Conservation (phyloP, 257 asterid genomes). For the Fraxinus pennsylvanica region DNA sequence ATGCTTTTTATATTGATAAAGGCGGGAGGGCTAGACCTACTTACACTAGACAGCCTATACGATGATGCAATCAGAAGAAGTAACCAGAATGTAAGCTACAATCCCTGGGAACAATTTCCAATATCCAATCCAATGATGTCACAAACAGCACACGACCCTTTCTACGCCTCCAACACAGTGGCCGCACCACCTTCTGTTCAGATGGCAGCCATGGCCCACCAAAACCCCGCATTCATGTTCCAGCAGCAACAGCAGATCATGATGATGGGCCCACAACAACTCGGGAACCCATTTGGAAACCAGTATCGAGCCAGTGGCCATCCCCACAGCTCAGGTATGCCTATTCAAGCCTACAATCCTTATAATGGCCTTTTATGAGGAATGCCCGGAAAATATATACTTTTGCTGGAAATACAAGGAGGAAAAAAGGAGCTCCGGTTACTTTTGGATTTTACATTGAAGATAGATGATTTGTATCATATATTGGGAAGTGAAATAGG, state of each 20-base stretch:
- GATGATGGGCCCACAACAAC: constrained; percentile 50
- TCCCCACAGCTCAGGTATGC: constrained; percentile 50
- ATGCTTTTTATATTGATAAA: constrained; percentile 27
- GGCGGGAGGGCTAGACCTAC: constrained; percentile 94
- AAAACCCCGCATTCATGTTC: constrained; percentile 52
- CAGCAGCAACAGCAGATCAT: constrained; percentile 47
- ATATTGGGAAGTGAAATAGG: constrained; percentile 36
- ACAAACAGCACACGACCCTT: constrained; percentile 58
- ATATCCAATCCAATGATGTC: constrained; percentile 43
- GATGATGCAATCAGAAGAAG: constrained; percentile 87
- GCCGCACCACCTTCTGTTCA: constrained; percentile 73
- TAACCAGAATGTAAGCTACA: constrained; percentile 73
- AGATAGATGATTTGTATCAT: constrained; percentile 31
- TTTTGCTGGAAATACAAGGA: constrained; percentile 16
- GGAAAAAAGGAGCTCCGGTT: not conserved
- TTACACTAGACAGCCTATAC: constrained; percentile 86
- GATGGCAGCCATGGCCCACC: constrained; percentile 70
- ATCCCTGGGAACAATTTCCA: constrained; percentile 82
- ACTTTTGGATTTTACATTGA: constrained; percentile 21
- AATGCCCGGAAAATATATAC: not conserved
- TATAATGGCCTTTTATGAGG: constrained; percentile 50
- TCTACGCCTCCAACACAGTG: constrained; percentile 61
- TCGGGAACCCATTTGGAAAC: constrained; percentile 47
- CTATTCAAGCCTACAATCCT: constrained; percentile 51
- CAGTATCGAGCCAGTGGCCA: constrained; percentile 34